Evolutionary conservation across 1,284 basidiomycete genomes (phyloP).

Genomic region (Peniophora sp.): DNA sequence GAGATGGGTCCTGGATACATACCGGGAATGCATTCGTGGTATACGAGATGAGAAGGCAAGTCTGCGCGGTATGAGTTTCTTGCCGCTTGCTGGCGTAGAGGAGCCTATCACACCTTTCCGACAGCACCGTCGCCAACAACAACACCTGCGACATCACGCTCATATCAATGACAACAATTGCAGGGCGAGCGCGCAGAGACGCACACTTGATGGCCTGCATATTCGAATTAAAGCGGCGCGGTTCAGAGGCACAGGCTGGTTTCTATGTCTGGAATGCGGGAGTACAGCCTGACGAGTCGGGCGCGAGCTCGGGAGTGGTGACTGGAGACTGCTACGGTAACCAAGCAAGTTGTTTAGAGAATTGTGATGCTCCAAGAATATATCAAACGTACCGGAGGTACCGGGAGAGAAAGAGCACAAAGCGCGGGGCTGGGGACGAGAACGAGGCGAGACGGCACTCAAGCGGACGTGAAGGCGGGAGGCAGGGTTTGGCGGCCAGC

Average conservation of each 20-base stretch:
- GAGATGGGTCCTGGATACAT: slow-evolving; percentile 26
- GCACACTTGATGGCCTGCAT: slow-evolving; percentile 37
- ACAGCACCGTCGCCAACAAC: slow-evolving; percentile 99
- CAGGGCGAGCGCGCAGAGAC: slow-evolving; percentile 7
- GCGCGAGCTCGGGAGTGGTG: neutral
- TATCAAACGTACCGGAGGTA: too few species aligned
- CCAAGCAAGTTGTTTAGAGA: too few species aligned
- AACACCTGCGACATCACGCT: slow-evolving; percentile 60
- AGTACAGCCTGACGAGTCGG: neutral
- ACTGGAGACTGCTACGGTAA: too few species aligned
- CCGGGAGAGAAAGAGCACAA: too few species aligned
- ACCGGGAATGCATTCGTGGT: slow-evolving; percentile 95
- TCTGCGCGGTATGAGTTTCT: slow-evolving; percentile 40
- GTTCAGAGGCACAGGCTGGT: neutral
- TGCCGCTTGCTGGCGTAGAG: slow-evolving; percentile 1
- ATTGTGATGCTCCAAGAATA: too few species aligned
- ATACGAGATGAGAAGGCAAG: slow-evolving; percentile 94
- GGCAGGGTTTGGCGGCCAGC: too few species aligned
- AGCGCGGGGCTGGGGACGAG: too few species aligned
- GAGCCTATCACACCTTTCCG: slow-evolving; percentile 63
- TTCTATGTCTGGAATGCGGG: neutral
- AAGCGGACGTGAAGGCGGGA: too few species aligned
- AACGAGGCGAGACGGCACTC: too few species aligned
- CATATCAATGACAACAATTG: slow-evolving; percentile 5
- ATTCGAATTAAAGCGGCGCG: slow-evolving; percentile 10